Conservation (phyloP, 495 filamentous ascomycete species). For the Aspergillus funiculosus region DNA sequence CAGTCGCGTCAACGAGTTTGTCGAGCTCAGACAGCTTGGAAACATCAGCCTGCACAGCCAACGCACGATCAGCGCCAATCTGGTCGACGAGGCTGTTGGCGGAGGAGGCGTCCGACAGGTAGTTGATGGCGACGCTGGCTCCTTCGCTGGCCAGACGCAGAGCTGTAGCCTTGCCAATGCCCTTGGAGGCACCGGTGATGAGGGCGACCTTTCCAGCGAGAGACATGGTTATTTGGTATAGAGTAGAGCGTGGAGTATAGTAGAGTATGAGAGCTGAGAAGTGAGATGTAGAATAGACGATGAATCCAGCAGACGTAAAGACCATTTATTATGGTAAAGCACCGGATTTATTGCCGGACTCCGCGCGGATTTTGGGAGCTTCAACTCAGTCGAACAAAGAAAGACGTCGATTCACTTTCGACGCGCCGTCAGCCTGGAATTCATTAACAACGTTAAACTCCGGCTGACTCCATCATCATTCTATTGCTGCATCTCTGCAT, state of each 20-base stretch:
- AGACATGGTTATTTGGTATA: slow-evolving; percentile 9
- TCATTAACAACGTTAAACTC: not conserved
- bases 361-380: not conserved
- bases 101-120: slow-evolving; percentile 8
- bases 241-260: no score
- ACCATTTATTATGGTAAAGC: not conserved
- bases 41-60: slow-evolving; percentile 7
- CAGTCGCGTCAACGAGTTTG: slow-evolving; percentile 6
- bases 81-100: slow-evolving; percentile 1
- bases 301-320: not conserved
- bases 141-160: slow-evolving; percentile 36
- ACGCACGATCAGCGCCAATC: slow-evolving; percentile 5
- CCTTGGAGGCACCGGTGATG: slow-evolving; percentile 49
- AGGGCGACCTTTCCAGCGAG: slow-evolving; percentile 25
- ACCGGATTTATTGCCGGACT: not conserved
- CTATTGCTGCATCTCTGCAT: no score
- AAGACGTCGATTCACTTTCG: not conserved
- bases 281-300: not conserved
- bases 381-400: no score
- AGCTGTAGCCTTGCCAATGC: slow-evolving; percentile 48
- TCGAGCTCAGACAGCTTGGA: slow-evolving; percentile 1
- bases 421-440: not conserved
- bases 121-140: slow-evolving; percentile 36
- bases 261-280: not conserved
- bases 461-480: no score